These are phyloP conservation scores for Boletellus emodensis DNA, from an alignment of 768 basidiomycete species.

Conservation along the genomic window DNA sequence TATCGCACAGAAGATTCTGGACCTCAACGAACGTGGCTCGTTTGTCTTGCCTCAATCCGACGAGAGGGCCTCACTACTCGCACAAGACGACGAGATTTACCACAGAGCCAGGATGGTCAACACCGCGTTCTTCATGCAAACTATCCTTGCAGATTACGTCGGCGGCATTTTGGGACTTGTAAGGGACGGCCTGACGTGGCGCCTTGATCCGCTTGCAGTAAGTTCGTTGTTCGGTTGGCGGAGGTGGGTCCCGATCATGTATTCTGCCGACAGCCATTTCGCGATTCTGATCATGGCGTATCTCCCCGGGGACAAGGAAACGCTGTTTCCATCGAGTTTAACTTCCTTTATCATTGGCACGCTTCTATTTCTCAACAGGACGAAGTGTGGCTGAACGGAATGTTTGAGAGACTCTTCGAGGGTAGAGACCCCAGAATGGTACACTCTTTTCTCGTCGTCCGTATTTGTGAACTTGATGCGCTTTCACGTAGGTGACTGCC, in stretches of 20 bases:
- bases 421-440: conserved; percentile 41
- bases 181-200: conserved; percentile 62
- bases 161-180: conserved; percentile 68
- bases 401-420: conserved; percentile 44
- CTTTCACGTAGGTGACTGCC: conserved; percentile 14
- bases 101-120: conserved; percentile 70
- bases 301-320: conserved; percentile 70
- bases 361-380: conserved; percentile 54
- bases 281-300: conserved; percentile 49
- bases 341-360: conserved; percentile 59
- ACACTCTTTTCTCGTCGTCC: conserved; percentile 1
- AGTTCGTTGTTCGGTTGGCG: not conserved
- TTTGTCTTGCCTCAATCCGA: conserved; percentile 30
- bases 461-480: not conserved
- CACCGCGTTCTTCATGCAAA: conserved; percentile 66
- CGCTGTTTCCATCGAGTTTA: conserved; percentile 75
- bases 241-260: not conserved
- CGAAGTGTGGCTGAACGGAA: conserved; percentile 47
- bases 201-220: conserved; percentile 65
- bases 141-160: conserved; percentile 70
- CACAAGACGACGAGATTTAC: conserved; percentile 77
- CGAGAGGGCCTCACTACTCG: conserved; percentile 21
- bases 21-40: conserved; percentile 61
- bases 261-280: conserved; percentile 38
- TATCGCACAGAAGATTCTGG: conserved; percentile 60